A percentile compares a stretch with the other conserved stretches of the same genome.
These are phyloP conservation scores for Medicago arabica DNA, from an alignment of 306 rosid genomes.

Conservation along the genomic window DNA sequence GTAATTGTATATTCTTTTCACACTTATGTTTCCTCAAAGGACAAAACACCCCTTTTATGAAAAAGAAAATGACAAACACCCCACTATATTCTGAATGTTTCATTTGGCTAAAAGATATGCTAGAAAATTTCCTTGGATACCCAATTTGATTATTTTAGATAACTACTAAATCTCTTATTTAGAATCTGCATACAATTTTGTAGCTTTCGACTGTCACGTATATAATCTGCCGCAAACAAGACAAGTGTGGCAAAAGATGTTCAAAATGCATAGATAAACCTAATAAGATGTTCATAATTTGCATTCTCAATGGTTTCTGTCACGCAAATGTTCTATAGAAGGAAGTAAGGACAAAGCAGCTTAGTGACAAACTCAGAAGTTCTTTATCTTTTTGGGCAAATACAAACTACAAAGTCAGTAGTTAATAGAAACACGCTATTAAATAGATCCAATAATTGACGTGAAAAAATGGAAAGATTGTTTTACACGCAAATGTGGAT, in stretches of 20 bases:
- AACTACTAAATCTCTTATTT: neutral
- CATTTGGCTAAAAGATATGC: neutral
- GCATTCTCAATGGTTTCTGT: neutral
- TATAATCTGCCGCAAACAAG: neutral
- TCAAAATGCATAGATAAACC: too few species aligned
- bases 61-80: neutral
- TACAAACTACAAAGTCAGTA: too few species aligned
- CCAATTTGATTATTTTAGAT: neutral
- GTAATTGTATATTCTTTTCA: neutral
- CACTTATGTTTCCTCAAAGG: neutral
- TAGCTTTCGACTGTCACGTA: neutral
- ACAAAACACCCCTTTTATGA: neutral
- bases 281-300: too few species aligned
- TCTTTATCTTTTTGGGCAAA: too few species aligned
- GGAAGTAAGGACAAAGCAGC: neutral
- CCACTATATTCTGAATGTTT: neutral
- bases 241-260: too few species aligned
- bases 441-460: too few species aligned
- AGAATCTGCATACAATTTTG: neutral
- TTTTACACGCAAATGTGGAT: too few species aligned
- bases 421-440: too few species aligned
- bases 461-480: too few species aligned
- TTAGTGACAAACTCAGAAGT: neutral
- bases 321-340: neutral
- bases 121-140: neutral